These are phyloP conservation scores for Entomortierella parvispora DNA, from an alignment of 192 early-diverging fungal species.

Conservation along the genomic window DNA sequence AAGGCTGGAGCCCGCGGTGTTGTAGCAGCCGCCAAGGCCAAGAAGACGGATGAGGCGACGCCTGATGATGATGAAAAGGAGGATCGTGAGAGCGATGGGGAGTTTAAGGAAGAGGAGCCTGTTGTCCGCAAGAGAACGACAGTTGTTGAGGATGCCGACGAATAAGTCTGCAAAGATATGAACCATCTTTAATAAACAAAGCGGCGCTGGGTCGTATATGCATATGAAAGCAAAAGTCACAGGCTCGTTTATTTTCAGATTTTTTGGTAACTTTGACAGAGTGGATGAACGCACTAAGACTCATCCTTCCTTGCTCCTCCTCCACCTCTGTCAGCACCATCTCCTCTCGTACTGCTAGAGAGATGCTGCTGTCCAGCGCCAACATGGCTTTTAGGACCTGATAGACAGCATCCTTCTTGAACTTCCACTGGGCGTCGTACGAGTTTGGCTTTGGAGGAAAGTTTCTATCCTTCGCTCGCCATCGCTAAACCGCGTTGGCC, in stretches of 20 bases:
- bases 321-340: neutral
- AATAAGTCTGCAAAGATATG: conserved; percentile 15
- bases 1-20: neutral
- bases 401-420: neutral
- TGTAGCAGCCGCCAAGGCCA: conserved; percentile 36
- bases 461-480: neutral
- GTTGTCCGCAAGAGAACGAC: conserved; percentile 34
- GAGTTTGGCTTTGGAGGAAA: neutral
- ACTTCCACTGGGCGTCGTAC: conserved; percentile 1
- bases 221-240: too few relatives aligned
- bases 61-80: conserved; percentile 40
- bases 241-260: too few relatives aligned
- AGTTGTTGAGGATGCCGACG: conserved; percentile 22
- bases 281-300: neutral
- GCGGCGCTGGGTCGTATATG: too few relatives aligned
- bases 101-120: conserved; percentile 12
- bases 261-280: neutral
- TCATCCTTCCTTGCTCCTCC: neutral
- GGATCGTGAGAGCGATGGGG: conserved; percentile 6
- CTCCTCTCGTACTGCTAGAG: neutral
- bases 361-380: neutral
- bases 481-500: neutral
- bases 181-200: too few relatives aligned
- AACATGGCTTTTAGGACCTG: conserved; percentile 3
- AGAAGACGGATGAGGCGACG: conserved; percentile 56